Conservation (phyloP, 176 grass and related monocot species). For the Rhynchospora breviuscula region DNA sequence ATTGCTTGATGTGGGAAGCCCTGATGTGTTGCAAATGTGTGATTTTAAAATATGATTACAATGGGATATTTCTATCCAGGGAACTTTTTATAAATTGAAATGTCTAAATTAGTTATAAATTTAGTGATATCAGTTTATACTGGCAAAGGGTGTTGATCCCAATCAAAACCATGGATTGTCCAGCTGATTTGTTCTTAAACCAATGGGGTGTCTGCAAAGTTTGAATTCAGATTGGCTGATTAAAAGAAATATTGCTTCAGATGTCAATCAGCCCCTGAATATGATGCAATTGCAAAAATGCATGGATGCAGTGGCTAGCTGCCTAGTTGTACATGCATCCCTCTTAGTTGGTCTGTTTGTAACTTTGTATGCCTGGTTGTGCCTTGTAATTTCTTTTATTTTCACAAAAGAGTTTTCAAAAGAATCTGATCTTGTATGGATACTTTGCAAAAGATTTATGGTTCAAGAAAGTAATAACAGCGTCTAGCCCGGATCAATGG, state of each 20-base stretch:
- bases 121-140: neutral
- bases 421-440: too few species aligned
- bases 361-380: too few species aligned
- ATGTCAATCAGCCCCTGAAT: neutral
- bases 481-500: too few species aligned
- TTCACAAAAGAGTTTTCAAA: too few species aligned
- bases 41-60: neutral
- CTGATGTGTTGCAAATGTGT: neutral
- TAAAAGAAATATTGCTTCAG: neutral
- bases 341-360: too few species aligned
- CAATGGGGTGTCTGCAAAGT: neutral
- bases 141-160: neutral
- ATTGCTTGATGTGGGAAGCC: neutral
- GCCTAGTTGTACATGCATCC: neutral
- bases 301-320: neutral
- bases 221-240: neutral
- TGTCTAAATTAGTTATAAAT: too few species aligned
- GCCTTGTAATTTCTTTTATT: too few species aligned
- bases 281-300: neutral
- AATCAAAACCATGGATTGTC: neutral
- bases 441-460: too few species aligned
- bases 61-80: neutral
- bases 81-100: neutral
- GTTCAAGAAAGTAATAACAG: too few species aligned
- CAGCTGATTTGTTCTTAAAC: neutral